Evolutionary conservation across 768 basidiomycete species (phyloP).

Genomic region (Amylocystis lapponica): DNA sequence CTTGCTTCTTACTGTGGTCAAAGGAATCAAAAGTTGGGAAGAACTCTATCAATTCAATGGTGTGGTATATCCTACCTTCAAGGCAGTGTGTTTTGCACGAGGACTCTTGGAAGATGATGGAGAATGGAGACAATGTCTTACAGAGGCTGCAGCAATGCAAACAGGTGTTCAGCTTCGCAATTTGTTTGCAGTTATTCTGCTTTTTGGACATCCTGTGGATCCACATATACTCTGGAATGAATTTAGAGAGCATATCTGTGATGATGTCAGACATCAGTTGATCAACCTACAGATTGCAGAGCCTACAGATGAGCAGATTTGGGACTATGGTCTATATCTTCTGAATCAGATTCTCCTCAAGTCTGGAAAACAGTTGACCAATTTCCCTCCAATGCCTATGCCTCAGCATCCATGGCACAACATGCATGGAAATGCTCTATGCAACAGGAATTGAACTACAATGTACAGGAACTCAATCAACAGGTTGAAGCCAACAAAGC

Average conservation of each 20-base stretch:
- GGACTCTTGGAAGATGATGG: conserved; percentile 39
- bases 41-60: conserved; percentile 24
- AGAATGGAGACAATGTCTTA: conserved; percentile 36
- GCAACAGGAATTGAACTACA: conserved; percentile 28
- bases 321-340: conserved; percentile 38
- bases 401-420: conserved; percentile 22
- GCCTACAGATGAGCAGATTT: conserved; percentile 27
- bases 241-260: conserved; percentile 33
- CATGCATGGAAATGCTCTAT: conserved; percentile 21
- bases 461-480: not conserved
- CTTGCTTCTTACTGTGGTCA: conserved; percentile 32
- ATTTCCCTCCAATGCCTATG: conserved; percentile 28
- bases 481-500: not conserved
- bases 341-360: conserved; percentile 26
- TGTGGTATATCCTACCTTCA: conserved; percentile 24
- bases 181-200: conserved; percentile 36
- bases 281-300: conserved; percentile 4
- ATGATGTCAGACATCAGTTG: conserved; percentile 31
- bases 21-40: conserved; percentile 27
- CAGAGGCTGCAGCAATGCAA: conserved; percentile 35
- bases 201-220: conserved; percentile 20
- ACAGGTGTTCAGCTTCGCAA: conserved; percentile 29
- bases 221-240: conserved; percentile 35
- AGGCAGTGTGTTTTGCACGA: conserved; percentile 34
- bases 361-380: conserved; percentile 16